Evolutionary conservation across 139 green algal species (phyloP).

Genomic region (Picochlorum sp.): DNA sequence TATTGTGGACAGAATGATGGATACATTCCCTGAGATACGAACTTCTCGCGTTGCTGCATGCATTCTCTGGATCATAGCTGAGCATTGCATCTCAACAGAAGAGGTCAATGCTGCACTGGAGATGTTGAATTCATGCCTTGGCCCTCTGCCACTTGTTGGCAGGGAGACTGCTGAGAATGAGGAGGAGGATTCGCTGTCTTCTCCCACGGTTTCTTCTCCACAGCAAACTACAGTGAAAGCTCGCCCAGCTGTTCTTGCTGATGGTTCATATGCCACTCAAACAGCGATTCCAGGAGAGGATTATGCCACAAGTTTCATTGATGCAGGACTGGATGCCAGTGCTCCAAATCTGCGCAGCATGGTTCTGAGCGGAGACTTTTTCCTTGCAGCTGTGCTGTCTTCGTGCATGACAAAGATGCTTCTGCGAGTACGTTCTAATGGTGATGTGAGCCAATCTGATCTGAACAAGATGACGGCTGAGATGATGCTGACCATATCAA

Average conservation of each 20-base stretch:
- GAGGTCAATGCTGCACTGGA: conserved; percentile 72
- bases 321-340: conserved; percentile 1
- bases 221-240: conserved; percentile 23
- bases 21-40: conserved; percentile 78
- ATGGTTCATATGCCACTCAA: conserved; percentile 96
- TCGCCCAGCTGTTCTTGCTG: conserved; percentile 85
- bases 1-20: conserved; percentile 81
- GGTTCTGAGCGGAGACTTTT: conserved; percentile 85
- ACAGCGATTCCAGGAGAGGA: conserved; percentile 25
- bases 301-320: conserved; percentile 18
- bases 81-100: conserved; percentile 65
- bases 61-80: conserved; percentile 89
- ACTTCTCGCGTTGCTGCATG: conserved; percentile 74
- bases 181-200: conserved; percentile 9
- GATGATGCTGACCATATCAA: conserved; percentile 74
- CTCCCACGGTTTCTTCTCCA: neutral
- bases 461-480: conserved; percentile 49
- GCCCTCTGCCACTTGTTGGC: conserved; percentile 59
- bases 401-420: conserved; percentile 85
- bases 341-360: conserved; percentile 52
- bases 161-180: conserved; percentile 19
- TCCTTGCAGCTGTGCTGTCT: conserved; percentile 76
- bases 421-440: conserved; percentile 59
- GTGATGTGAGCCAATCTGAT: conserved; percentile 14
- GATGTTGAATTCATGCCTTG: conserved; percentile 66